Conservation (phyloP, 202 grass and related monocot species). For the Musa balbisiana region DNA sequence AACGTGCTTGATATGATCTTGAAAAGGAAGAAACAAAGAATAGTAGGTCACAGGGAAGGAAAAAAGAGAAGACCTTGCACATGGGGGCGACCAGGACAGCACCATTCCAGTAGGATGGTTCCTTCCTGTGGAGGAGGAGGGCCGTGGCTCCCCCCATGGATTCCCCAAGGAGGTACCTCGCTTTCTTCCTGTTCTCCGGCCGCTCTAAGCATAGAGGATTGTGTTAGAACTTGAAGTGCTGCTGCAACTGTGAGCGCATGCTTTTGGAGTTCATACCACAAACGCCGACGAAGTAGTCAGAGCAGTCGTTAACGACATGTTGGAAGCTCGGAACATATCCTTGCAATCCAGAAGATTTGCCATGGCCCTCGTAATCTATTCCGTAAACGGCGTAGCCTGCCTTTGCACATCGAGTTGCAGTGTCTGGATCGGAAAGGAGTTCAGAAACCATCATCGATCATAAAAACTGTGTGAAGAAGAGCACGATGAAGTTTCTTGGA, state of each 20-base stretch:
- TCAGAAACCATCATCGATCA: background rate
- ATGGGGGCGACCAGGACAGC: slow-evolving; percentile 56
- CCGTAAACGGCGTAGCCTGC: slow-evolving; percentile 54
- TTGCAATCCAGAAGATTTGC: slow-evolving; percentile 45
- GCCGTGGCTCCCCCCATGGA: slow-evolving; percentile 60
- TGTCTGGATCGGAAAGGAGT: slow-evolving; percentile 25
- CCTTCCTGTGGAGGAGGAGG: slow-evolving; percentile 50
- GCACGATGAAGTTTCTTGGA: background rate
- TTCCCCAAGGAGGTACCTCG: slow-evolving; percentile 57
- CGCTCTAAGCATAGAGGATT: slow-evolving; percentile 24
- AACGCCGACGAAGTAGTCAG: slow-evolving; percentile 37
- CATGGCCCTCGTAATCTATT: slow-evolving; percentile 69
- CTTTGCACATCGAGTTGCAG: slow-evolving; percentile 29
- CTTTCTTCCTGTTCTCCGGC: slow-evolving; percentile 43
- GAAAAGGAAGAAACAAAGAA: background rate
- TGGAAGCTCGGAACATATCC: slow-evolving; percentile 49
- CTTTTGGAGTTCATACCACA: slow-evolving; percentile 32
- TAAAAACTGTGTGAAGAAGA: background rate
- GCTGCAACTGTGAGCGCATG: too few relatives aligned
- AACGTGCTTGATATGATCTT: background rate
- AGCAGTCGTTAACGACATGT: slow-evolving; percentile 40
- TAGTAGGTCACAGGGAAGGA: background rate
- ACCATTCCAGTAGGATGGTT: slow-evolving; percentile 46
- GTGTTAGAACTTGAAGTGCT: too few relatives aligned
- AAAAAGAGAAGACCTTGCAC: slow-evolving; percentile 45